Base-by-base conservation (phyloP, 306 rosid genomes). In the Fagus sylvatica region DNA sequence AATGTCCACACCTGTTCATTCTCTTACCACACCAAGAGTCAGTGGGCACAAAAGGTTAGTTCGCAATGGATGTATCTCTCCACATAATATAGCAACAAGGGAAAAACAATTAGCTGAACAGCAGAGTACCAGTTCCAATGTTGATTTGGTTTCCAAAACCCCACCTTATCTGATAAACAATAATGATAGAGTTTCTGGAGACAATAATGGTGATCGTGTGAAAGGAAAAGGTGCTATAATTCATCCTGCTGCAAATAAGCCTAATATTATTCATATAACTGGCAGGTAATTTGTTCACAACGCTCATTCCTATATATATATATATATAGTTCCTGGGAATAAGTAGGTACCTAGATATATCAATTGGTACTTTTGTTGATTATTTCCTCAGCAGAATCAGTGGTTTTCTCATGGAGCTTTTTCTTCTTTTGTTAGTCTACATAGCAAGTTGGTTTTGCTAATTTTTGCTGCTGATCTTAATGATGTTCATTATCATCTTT, bases 31-130 rank as follows among this genome's bases (percentile, higher is more conserved):
- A 48, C 79, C 88, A 54, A 87, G 87, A 86, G 79, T 82, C 79
- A 83, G 90, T 28, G 93, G 92, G 80, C 91, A 81, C 75, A 95
- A 84, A 81, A 87, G 92, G 75, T 87, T 95, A 91, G 99, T 93
- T 10, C 87, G 91, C 51, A 90, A 93, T 84, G 99, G 99, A 74
- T 93, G 94, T 82, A 93, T 95, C 77, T 91, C 93, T 53, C 99
- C 99, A 46, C 85, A 79, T 67, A 91, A 89, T 85, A 90, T 95
- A 79, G 96, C 93, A 62, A 72, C 84, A 37, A 90, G 74, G 82
- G 88, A 82, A 41, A 91, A 93, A 80, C 87, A 82, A 72, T 80
- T 88, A 73, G 74, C 82, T 76, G 91, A 77, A 75, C 88, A 86
- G 83, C 82, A 61, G 69, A 74, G 37, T 65, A 54, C 34, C 76